Evolutionary conservation across 306 rosid genomes (phyloP).

Genomic region (Gillenia trifoliata): DNA sequence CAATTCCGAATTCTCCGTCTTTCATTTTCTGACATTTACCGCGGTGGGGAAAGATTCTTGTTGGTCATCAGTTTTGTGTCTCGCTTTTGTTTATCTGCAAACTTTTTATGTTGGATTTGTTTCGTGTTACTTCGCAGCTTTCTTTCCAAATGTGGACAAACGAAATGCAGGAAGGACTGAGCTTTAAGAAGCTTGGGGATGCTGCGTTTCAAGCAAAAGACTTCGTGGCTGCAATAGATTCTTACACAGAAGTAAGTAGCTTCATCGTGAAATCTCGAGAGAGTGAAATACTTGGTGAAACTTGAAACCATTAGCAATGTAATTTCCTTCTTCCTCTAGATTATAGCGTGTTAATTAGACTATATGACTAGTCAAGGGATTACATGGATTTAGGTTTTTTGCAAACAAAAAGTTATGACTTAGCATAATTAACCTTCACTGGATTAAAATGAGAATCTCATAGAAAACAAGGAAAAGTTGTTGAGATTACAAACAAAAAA

Average conservation of each 20-base stretch:
- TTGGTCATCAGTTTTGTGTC: not conserved
- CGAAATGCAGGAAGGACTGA: slow-evolving; percentile 80
- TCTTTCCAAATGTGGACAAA: slow-evolving; percentile 95
- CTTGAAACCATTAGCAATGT: too few species aligned
- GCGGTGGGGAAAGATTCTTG: slow-evolving; percentile 12
- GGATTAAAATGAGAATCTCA: too few species aligned
- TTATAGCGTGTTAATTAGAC: not conserved
- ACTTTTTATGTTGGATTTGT: not conserved
- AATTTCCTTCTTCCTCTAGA: not conserved
- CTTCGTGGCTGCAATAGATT: slow-evolving; percentile 53
- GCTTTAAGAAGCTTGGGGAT: slow-evolving; percentile 77
- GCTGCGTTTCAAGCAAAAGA: slow-evolving; percentile 74
- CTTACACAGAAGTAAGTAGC: slow-evolving; percentile 68
- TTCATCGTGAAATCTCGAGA: too few species aligned
- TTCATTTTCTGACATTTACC: not conserved
- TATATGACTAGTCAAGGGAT: not conserved
- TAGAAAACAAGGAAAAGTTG: too few species aligned
- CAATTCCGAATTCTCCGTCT: not conserved
- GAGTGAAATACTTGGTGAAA: too few species aligned
- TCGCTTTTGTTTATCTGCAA: not conserved
- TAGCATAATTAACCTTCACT: too few species aligned
- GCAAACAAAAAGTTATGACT: too few species aligned
- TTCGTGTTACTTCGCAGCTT: slow-evolving; percentile 43
- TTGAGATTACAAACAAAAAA: too few species aligned
- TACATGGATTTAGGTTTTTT: too few species aligned